Evolutionary conservation across 345 rosid species (phyloP).

Genomic region (Garcia nutans): DNA sequence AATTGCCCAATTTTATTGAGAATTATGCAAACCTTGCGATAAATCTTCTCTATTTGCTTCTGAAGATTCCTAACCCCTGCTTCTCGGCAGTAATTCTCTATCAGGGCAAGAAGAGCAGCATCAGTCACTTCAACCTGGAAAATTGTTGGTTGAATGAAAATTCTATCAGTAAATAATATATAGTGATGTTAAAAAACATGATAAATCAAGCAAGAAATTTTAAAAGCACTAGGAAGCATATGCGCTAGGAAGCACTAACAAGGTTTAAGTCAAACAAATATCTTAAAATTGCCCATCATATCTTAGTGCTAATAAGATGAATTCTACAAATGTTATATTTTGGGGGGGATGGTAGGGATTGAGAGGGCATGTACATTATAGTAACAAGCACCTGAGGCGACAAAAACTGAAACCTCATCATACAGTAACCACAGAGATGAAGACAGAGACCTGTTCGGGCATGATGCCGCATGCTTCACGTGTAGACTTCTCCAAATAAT

Average conservation of each 20-base stretch:
- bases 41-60: slow-evolving; percentile 98
- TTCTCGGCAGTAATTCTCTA: slow-evolving; percentile 97
- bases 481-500: slow-evolving; percentile 82
- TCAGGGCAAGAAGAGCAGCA: slow-evolving; percentile 79
- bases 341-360: too few species aligned
- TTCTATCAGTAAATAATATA: background rate
- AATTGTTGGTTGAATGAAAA: background rate
- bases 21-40: slow-evolving; percentile 70
- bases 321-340: too few species aligned
- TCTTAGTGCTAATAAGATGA: background rate
- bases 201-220: slow-evolving; percentile 10
- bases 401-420: background rate
- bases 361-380: too few species aligned
- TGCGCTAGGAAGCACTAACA: background rate
- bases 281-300: background rate
- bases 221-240: background rate
- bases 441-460: slow-evolving; percentile 72
- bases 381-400: background rate
- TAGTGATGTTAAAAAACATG: background rate
- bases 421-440: background rate
- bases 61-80: slow-evolving; percentile 99
- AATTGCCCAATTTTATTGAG: background rate
- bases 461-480: slow-evolving; percentile 90
- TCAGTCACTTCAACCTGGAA: slow-evolving; percentile 88
- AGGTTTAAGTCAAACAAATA: background rate